Base-by-base conservation (phyloP, 169 alveolate genomes). In the Plasmodium reichenowi region DNA sequence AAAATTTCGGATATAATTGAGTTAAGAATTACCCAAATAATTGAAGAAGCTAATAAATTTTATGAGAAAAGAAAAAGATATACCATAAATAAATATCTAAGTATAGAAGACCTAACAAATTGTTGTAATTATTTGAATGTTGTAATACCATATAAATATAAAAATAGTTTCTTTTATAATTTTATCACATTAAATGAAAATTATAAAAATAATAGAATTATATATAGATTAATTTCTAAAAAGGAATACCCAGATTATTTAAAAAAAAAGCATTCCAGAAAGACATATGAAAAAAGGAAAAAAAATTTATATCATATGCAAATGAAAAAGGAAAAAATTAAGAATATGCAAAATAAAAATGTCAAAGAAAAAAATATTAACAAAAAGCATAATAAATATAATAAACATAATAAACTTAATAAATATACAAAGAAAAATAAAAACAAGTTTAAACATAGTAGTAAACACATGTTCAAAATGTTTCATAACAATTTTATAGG, bases 41-140 rank as follows among this genome's bases (percentile, higher is more conserved):
- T 80, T 80, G 90, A 80, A 67, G 90, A 80, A 56, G 90, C 90
- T 17, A 67, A 48, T 59, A 80, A 80, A 80, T 80, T 80, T 80
- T 80, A 26, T 38, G 83, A 80, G 29, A 80, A 80, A 71, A 80
- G 90, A 47, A 80, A 80, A 54, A 67, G 62, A 20, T 80, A 45
- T 71, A 54, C 70, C 20, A 56, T 80, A 13, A 80, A 67, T 48
- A 67, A 59, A 68, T 80, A 52, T 48, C 15, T 80, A 48, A 80
- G 26, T 17, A 45, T 80, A 0, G 67, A 80, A n/a, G 90, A 80
- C 22, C 45, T 80, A n/a, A 80, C 90, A 48, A 80, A 80, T 48
- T 80, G 83, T 13, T 80, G 90, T 48, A 17, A 80, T 38, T 80
- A 80, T 56, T 67, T 80, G 48, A 66, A 80, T 68, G 90, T 80